Conservation (phyloP, 805 yeast genomes). For the Candida nemodendra region DNA sequence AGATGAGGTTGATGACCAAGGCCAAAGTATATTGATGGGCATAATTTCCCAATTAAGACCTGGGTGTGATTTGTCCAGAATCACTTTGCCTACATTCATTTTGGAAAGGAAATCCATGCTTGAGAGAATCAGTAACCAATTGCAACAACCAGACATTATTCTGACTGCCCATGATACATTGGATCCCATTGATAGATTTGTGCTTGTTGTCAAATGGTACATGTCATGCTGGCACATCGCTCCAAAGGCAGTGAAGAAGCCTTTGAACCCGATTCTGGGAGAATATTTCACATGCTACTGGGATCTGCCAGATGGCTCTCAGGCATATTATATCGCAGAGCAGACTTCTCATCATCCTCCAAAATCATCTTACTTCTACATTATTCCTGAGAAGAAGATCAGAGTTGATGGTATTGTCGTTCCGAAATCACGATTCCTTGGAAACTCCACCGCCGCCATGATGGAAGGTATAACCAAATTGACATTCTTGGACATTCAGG, state of each 20-base stretch:
- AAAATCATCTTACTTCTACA: slow-evolving; percentile 86
- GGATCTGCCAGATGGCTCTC: slow-evolving; percentile 69
- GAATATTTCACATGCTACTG: slow-evolving; percentile 90
- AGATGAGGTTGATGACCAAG: slow-evolving; percentile 90
- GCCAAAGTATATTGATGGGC: slow-evolving; percentile 81
- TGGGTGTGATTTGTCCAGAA: slow-evolving; percentile 85
- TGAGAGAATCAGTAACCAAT: slow-evolving; percentile 88
- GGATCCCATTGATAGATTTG: slow-evolving; percentile 67
- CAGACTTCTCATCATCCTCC: slow-evolving; percentile 99
- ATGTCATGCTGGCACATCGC: slow-evolving; percentile 97
- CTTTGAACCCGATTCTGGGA: slow-evolving; percentile 91
- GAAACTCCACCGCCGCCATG: slow-evolving; percentile 94
- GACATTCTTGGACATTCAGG: slow-evolving; percentile 59
- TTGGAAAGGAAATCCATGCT: slow-evolving; percentile 94
- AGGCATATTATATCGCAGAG: slow-evolving; percentile 85
- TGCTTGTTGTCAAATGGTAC: slow-evolving; percentile 82
- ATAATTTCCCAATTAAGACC: slow-evolving; percentile 90
- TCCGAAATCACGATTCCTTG: slow-evolving; percentile 86
- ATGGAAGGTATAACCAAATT: slow-evolving; percentile 89
- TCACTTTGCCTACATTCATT: slow-evolving; percentile 93
- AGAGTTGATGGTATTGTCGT: slow-evolving; percentile 86
- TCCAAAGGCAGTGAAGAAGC: slow-evolving; percentile 97
- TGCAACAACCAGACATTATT: slow-evolving; percentile 75
- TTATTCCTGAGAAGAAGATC: slow-evolving; percentile 76
- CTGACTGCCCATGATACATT: slow-evolving; percentile 60